Evolutionary conservation across 2,329 filamentous ascomycete species (phyloP).

Genomic region (Cytospora piceae): DNA sequence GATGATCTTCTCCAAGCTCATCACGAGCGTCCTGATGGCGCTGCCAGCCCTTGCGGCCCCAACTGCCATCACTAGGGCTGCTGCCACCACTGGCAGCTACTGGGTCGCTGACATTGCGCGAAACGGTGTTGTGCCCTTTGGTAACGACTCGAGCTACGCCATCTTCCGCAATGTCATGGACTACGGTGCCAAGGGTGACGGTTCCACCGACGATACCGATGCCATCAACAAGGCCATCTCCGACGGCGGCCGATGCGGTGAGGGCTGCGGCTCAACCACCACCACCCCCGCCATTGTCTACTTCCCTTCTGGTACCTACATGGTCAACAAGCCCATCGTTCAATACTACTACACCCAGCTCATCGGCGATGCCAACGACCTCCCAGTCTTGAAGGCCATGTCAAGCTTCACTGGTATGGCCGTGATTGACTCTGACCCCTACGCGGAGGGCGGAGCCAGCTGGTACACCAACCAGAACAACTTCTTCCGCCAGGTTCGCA

Average conservation of each 20-base stretch:
- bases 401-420: slow-evolving; percentile 80
- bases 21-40: slow-evolving; percentile 28
- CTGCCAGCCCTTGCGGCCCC: slow-evolving; percentile 29
- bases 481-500: slow-evolving; percentile 82
- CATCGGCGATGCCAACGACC: slow-evolving; percentile 74
- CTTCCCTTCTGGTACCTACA: slow-evolving; percentile 86
- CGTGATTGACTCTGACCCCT: slow-evolving; percentile 87
- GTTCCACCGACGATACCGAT: slow-evolving; percentile 77
- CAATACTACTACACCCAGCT: slow-evolving; percentile 95
- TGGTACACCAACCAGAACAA: slow-evolving; percentile 83
- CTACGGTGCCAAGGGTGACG: slow-evolving; percentile 72
- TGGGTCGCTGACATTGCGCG: slow-evolving; percentile 74
- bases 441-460: slow-evolving; percentile 68
- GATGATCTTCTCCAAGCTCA: slow-evolving; percentile 30
- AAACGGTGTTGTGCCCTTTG: slow-evolving; percentile 69
- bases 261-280: slow-evolving; percentile 82
- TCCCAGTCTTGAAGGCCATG: slow-evolving; percentile 76
- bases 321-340: slow-evolving; percentile 77
- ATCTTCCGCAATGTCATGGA: slow-evolving; percentile 79
- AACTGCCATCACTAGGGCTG: slow-evolving; percentile 18
- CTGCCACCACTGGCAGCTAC: slow-evolving; percentile 49
- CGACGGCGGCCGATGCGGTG: slow-evolving; percentile 77
- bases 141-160: slow-evolving; percentile 61
- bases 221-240: slow-evolving; percentile 86
- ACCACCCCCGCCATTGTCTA: slow-evolving; percentile 86